Percentiles rank a stretch among this genome's conserved stretches.
These are phyloP conservation scores for Rhizopus sp. DNA, from an alignment of 371 early-diverging fungal genomes.

Conservation along the genomic window DNA sequence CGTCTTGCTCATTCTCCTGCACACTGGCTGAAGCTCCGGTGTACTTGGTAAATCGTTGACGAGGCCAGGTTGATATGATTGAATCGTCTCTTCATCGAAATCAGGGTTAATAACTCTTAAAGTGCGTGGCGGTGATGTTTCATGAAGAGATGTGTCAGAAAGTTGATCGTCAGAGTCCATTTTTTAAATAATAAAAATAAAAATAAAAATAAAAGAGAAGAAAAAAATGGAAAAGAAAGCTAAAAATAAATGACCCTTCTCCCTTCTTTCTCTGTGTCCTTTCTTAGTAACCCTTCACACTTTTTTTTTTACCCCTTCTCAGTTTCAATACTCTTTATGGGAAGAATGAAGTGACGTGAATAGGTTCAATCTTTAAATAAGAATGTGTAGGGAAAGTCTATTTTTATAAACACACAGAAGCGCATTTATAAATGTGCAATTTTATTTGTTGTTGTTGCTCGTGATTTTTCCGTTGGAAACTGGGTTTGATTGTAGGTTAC, in stretches of 20 bases:
- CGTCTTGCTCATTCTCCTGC: constrained; percentile 18
- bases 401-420: too few species aligned
- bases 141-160: constrained; percentile 12
- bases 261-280: background rate
- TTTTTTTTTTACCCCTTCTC: background rate
- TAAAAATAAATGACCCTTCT: background rate
- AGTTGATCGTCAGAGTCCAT: constrained; percentile 19
- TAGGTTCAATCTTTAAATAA: too few species aligned
- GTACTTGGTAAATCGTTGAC: constrained; percentile 13
- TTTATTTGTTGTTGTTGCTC: too few species aligned
- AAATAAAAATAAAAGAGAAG: constrained; percentile 1
- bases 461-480: too few species aligned
- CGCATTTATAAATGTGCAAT: too few species aligned
- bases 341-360: too few species aligned
- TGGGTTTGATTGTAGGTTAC: too few species aligned
- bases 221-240: constrained; percentile 3
- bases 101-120: constrained; percentile 28
- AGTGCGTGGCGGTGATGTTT: constrained; percentile 8
- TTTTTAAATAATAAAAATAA: constrained; percentile 9
- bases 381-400: too few species aligned
- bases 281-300: constrained; percentile 2
- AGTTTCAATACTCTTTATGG: too few species aligned
- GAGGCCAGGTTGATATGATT: constrained; percentile 13
- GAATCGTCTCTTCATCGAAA: constrained; percentile 16
- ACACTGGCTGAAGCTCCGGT: constrained; percentile 15